Percentiles rank a stretch among this genome's conserved stretches.
phyloP scores from a whole-genome alignment of 75 land plant species.

The Selaginella moellendorffii region DNA sequence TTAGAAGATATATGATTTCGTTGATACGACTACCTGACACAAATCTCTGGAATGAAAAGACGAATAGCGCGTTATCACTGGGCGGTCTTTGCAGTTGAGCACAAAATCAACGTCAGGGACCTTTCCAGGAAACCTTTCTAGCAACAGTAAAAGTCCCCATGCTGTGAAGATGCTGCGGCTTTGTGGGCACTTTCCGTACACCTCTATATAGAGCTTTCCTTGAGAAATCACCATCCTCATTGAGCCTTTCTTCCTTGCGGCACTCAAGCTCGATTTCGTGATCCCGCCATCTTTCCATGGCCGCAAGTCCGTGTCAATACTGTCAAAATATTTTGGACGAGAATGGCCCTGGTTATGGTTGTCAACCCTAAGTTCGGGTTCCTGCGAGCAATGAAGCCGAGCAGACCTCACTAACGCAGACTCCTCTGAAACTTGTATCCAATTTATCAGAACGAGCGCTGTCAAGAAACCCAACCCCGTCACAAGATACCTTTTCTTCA shows the following conservation, averaged over 20 bases:
- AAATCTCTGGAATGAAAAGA: too few species aligned
- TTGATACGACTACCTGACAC: too few species aligned
- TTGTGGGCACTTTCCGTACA: background rate
- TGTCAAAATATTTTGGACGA: background rate
- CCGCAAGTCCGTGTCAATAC: background rate
- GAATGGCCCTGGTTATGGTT: too few species aligned
- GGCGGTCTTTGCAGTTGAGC: conserved; percentile 3
- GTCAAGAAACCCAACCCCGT: too few species aligned
- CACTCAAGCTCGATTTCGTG: background rate
- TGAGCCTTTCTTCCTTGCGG: background rate
- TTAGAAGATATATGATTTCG: too few species aligned
- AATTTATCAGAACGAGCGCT: too few species aligned
- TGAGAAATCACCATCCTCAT: background rate
- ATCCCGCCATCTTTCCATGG: background rate
- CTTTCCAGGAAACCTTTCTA: conserved; percentile 4
- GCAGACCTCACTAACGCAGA: too few species aligned
- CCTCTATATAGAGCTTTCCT: background rate
- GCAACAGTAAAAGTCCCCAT: background rate
- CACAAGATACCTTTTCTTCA: too few species aligned
- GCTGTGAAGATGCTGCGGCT: background rate
- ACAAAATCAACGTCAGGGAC: background rate
- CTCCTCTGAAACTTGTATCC: too few species aligned
- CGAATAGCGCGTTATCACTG: background rate
- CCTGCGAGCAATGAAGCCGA: too few species aligned
- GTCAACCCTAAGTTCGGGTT: too few species aligned